Evolutionary conservation across 2,329 filamentous ascomycete species (phyloP), one percentile per base, ranked within the genome.

Genomic region (Diaporthe nobilis): DNA sequence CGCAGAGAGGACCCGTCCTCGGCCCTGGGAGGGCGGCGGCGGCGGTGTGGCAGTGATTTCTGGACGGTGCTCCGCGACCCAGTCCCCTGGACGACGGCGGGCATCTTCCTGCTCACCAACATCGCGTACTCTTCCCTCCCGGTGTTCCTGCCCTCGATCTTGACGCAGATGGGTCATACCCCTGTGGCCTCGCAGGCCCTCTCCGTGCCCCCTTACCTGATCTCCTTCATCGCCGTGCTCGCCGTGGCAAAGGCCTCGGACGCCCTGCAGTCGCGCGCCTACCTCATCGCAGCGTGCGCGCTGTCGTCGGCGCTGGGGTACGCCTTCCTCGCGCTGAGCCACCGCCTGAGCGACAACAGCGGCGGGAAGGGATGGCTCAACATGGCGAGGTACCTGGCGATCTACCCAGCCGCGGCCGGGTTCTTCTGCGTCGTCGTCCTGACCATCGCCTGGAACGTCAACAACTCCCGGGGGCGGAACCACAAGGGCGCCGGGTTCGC

Each of bases 51-150:
- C 79, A 9, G 84, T 86, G 39, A 10, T 42, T 22, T 49, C 49
- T 68, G 55, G 20, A 85, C 89, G 76, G 90, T 91, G 3, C 84
- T 95, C 42, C 79, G 81, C 60, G 93, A 95, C 83, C 92, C 93
- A 0, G 92, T 92, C 78, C 90, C 90, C 75, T 96, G 94, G 85
- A 87, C 96, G 57, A 94, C 94, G 6, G 93, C 95, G 1, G 84
- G 91, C 79, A 97, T 98, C 90, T 94, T 97, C 87, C 95, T 97
- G 86, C 91, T 93, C 83, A 92, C 94, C 81, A 98, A 98, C 84
- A 93, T 97, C 82, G 94, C 95, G 17, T 98, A 98, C 86, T 92
- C 92, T 81, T 96, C 94, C 31, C 92, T 98, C 82, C 95, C 95
- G 3, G 94, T 97, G 67, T 98, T 98, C 82, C 89, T 98, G 3